These are phyloP conservation scores for Salix udensis DNA, from an alignment of 345 rosid species.

Conservation along the genomic window DNA sequence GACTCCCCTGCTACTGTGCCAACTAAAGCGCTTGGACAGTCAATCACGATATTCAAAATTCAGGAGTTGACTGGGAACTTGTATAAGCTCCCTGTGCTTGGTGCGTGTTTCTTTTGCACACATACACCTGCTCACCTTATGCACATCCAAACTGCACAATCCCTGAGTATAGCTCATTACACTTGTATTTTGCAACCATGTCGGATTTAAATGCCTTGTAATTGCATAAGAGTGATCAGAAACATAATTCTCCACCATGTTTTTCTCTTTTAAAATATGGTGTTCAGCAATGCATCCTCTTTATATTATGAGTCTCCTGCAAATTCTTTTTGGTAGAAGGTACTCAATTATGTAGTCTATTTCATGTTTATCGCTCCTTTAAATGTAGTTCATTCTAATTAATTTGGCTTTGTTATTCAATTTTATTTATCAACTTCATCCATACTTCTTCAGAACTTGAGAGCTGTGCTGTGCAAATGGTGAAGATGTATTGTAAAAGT, in stretches of 20 bases:
- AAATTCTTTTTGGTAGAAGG: not conserved
- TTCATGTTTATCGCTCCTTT: not conserved
- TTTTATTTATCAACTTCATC: constrained; percentile 15
- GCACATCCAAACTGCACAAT: not conserved
- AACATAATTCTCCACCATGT: not conserved
- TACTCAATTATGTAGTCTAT: not conserved
- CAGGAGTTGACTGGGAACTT: constrained; percentile 63
- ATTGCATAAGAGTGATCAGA: not conserved
- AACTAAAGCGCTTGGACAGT: constrained; percentile 68
- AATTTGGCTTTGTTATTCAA: not conserved
- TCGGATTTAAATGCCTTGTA: not conserved
- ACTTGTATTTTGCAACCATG: not conserved
- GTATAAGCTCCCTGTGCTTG: constrained; percentile 43
- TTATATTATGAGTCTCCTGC: not conserved
- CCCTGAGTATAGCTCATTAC: too few species aligned
- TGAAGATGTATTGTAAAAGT: constrained; percentile 62
- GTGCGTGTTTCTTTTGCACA: constrained; percentile 40
- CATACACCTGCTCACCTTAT: not conserved
- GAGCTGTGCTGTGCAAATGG: constrained; percentile 54
- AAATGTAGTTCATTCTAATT: not conserved
- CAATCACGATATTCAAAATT: constrained; percentile 58
- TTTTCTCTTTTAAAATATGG: not conserved
- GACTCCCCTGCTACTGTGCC: constrained; percentile 36
- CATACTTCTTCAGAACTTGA: constrained; percentile 52
- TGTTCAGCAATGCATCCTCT: not conserved